Evolutionary conservation across 1,284 basidiomycete genomes (phyloP).

Genomic region (Ustilago bromivora): DNA sequence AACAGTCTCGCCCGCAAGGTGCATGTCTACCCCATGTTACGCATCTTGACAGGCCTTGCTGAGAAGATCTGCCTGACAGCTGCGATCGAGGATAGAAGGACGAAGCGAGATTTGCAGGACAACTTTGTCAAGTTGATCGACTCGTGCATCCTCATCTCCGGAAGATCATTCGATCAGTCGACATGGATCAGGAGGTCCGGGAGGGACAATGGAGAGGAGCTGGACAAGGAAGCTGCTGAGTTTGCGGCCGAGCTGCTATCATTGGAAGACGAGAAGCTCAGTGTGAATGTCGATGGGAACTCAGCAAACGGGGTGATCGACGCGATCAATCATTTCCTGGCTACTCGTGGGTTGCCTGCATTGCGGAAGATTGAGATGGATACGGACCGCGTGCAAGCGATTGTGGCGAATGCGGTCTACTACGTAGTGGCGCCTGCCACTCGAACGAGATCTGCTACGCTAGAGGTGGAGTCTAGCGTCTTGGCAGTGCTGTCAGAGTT

Average conservation of each 20-base stretch:
- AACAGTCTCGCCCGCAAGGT: conserved; percentile 43
- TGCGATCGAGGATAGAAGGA: conserved; percentile 86
- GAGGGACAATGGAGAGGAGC: conserved; percentile 73
- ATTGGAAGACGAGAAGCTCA: conserved; percentile 18
- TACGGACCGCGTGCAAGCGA: conserved; percentile 81
- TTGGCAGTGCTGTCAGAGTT: conserved; percentile 79
- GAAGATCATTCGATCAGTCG: conserved; percentile 80
- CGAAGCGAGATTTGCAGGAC: conserved; percentile 93
- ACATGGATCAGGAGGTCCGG: conserved; percentile 81
- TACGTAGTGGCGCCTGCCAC: conserved; percentile 85
- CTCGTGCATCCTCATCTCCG: conserved; percentile 79
- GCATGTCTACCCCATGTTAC: conserved; percentile 81
- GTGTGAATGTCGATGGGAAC: background rate
- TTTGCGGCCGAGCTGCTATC: conserved; percentile 24
- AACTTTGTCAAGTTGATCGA: conserved; percentile 88
- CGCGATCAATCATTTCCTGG: conserved; percentile 80
- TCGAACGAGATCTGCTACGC: conserved; percentile 72
- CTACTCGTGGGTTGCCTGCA: conserved; percentile 79
- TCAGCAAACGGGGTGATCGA: conserved; percentile 30
- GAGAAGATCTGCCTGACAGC: conserved; percentile 85
- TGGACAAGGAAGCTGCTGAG: conserved; percentile 42
- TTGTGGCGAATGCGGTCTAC: conserved; percentile 86
- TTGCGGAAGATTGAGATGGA: conserved; percentile 85
- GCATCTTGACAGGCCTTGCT: conserved; percentile 82
- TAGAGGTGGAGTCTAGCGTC: conserved; percentile 72